These are phyloP conservation scores for Fusarium pininemorale DNA, from an alignment of 2,329 filamentous ascomycete species.

Conservation along the genomic window DNA sequence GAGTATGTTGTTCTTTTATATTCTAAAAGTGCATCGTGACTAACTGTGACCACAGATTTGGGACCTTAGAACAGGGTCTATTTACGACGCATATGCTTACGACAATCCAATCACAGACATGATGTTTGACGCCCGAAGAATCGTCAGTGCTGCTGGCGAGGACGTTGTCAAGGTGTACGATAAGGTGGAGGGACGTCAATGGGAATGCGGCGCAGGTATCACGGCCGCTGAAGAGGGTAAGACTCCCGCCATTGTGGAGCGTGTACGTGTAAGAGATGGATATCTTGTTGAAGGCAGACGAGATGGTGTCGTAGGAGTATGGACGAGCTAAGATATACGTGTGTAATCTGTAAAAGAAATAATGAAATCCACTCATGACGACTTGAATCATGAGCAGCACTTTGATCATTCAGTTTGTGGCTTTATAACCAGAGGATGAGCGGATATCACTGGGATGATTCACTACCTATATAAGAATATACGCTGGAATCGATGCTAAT, in stretches of 20 bases:
- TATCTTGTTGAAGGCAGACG: conserved; percentile 91
- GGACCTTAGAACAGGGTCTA: conserved; percentile 95
- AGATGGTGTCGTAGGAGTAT: conserved; percentile 89
- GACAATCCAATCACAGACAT: conserved; percentile 91
- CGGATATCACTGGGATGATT: background rate
- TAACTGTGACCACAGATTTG: conserved; percentile 76
- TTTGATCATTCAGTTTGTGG: background rate
- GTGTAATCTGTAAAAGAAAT: conserved; percentile 40
- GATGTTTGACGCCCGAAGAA: conserved; percentile 94
- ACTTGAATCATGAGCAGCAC: conserved; percentile 6
- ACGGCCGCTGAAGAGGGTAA: conserved; percentile 72
- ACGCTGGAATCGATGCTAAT: background rate
- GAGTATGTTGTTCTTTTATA: conserved; percentile 69
- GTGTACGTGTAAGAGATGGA: conserved; percentile 89
- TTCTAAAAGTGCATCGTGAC: conserved; percentile 5
- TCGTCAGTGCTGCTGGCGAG: conserved; percentile 89
- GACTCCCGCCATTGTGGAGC: conserved; percentile 77
- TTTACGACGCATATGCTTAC: conserved; percentile 95
- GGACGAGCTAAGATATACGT: conserved; percentile 70
- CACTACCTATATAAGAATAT: background rate
- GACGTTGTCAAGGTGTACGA: conserved; percentile 98
- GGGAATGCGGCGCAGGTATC: conserved; percentile 92
- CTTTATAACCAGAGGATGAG: background rate
- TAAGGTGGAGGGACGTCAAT: conserved; percentile 93
- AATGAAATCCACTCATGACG: conserved; percentile 33